Evolutionary conservation across 352 stramenopile genomes (phyloP), one percentile per base, ranked within the genome.

Genomic region (Globisporangium okanoganense): DNA sequence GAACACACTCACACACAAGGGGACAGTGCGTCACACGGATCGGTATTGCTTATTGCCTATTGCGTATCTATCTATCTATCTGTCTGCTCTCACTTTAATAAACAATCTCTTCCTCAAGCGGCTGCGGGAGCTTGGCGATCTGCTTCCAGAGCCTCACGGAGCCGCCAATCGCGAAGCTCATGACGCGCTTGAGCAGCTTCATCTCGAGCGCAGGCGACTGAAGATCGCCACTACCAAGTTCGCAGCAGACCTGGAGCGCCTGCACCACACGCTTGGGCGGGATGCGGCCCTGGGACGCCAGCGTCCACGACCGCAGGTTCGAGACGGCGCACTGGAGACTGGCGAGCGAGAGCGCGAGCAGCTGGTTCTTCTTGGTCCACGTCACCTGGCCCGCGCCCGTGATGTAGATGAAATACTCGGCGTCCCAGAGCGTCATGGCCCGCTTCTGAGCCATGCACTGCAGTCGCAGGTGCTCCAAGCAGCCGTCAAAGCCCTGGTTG

Each of bases 401-500:
- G 59, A 96, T 72, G 62, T 79, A 90, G 41, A 93, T 40, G 56
- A 96, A 96, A 43, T 79, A 75, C 49, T 92, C 77, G 40, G 78
- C 70, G 62, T 97, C 88, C 88, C 88, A 97, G 27, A 97, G 61
- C 2, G 88, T 96, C 79, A 95, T 88, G 43, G 74, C 62, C 22
- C 49, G 59, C 22, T 58, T 12, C 47, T 72, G 49, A n/a, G 64
- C 56, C 16, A 68, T 49, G 64, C 87, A 95, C 35, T 73, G 59
- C 22, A 93, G 75, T 13, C 80, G 79, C 47, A 97, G 67, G 57
- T 90, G 86, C 72, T 97, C 89, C 12, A 97, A 71, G 66, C 89
- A 97, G 27, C 89, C 89, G 53, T 97, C 89, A 65, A 92, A 96
- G 31, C 85, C 85, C 58, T 88, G 75, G 71, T 97, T 97, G 18